Evolutionary conservation across 129 eudicot species (phyloP).

Genomic region (Chrysanthemum lavandulifolium): DNA sequence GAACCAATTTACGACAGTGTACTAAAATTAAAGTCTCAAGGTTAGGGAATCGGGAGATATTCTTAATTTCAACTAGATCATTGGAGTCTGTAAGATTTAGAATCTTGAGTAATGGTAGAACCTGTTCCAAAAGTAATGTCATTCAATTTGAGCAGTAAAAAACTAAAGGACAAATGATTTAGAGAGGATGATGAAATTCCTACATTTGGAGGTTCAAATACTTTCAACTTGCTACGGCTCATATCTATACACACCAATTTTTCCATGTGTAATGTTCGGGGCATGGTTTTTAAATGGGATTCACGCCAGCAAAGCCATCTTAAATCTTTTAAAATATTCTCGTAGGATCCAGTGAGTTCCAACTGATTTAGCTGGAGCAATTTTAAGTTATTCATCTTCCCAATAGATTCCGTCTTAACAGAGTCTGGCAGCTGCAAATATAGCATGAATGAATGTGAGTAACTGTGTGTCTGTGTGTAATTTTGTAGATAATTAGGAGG

Average conservation of each 20-base stretch:
- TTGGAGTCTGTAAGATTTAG: constrained; percentile 33
- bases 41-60: constrained; percentile 20
- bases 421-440: not conserved
- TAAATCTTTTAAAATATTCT: constrained; percentile 22
- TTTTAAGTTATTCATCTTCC: constrained; percentile 24
- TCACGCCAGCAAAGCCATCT: constrained; percentile 34
- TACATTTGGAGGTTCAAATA: constrained; percentile 29
- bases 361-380: constrained; percentile 30
- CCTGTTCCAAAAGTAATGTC: constrained; percentile 3
- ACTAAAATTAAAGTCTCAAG: constrained; percentile 14
- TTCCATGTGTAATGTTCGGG: constrained; percentile 18
- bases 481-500: too few species aligned
- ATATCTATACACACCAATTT: constrained; percentile 31
- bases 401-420: constrained; percentile 18
- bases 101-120: constrained; percentile 20
- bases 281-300: constrained; percentile 18
- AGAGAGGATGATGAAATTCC: not conserved
- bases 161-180: not conserved
- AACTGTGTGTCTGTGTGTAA: too few species aligned
- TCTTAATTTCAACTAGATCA: constrained; percentile 1
- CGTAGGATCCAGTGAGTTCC: constrained; percentile 15
- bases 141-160: not conserved
- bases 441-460: not conserved
- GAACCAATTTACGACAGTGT: constrained; percentile 16
- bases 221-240: constrained; percentile 27